Evolutionary conservation across 257 asterid genomes (phyloP).

Genomic region (Solanum neorickii): DNA sequence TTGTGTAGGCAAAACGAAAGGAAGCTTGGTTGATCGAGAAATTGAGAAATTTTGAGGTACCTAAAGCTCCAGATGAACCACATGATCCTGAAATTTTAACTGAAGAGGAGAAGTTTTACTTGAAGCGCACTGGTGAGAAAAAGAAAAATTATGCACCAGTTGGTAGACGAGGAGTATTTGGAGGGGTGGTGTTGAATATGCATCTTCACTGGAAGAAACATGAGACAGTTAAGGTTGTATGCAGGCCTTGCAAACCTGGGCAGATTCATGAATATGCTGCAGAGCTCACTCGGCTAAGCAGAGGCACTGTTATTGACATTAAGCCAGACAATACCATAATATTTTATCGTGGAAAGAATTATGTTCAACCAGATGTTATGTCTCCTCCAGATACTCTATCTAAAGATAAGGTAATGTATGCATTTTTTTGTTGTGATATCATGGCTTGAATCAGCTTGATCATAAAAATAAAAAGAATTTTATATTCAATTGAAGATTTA

Average conservation of each 20-base stretch:
- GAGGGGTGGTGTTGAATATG: conserved; percentile 95
- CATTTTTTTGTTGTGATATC: background rate
- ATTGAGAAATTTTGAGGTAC: conserved; percentile 66
- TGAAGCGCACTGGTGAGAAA: conserved; percentile 87
- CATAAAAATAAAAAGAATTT: background rate
- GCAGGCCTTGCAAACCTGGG: conserved; percentile 92
- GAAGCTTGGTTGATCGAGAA: conserved; percentile 94
- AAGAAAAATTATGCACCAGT: conserved; percentile 82
- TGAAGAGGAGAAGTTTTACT: conserved; percentile 86
- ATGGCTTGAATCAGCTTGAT: background rate
- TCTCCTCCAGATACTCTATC: conserved; percentile 87
- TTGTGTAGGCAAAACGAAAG: conserved; percentile 73
- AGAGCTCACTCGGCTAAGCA: conserved; percentile 80
- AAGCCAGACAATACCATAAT: conserved; percentile 61
- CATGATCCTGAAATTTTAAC: conserved; percentile 91
- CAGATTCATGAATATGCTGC: conserved; percentile 72
- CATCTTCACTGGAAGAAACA: conserved; percentile 98
- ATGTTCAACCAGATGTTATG: conserved; percentile 74
- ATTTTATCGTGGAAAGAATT: conserved; percentile 85
- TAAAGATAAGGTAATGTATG: conserved; percentile 66
- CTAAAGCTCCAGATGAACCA: conserved; percentile 53
- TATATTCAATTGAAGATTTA: background rate
- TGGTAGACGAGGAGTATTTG: conserved; percentile 96
- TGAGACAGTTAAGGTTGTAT: conserved; percentile 78
- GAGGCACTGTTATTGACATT: conserved; percentile 65